Percentiles rank a stretch among this genome's conserved stretches.
Evolutionary conservation across 2,329 filamentous ascomycete genomes (phyloP).

Genomic region (Exophiala alcalophila): DNA sequence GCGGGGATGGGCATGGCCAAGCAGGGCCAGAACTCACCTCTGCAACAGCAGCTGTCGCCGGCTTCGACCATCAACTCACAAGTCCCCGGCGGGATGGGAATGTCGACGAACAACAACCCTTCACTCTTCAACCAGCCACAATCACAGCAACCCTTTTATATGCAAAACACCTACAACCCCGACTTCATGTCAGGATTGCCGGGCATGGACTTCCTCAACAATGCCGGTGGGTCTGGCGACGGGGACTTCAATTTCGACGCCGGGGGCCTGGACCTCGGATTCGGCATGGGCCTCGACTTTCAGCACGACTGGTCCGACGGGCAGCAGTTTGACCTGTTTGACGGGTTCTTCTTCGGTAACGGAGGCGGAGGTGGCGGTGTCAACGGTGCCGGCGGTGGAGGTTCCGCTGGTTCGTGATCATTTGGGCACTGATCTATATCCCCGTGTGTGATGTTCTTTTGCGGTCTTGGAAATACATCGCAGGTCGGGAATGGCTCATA

Average conservation of each 20-base stretch:
- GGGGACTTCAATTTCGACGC: constrained; percentile 33
- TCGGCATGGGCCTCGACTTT: constrained; percentile 39
- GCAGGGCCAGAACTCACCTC: constrained; percentile 10
- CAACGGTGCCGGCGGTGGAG: constrained; percentile 7
- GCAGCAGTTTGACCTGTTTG: constrained; percentile 49
- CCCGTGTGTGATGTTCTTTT: no score
- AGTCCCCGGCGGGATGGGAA: constrained; percentile 17
- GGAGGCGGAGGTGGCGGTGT: constrained; percentile 17
- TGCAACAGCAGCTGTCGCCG: constrained; percentile 15
- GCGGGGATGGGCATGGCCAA: constrained; percentile 1
- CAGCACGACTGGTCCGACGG: constrained; percentile 51
- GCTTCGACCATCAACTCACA: constrained; percentile 24
- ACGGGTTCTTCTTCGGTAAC: constrained; percentile 56
- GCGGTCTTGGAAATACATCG: no score
- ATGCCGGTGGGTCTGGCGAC: constrained; percentile 30
- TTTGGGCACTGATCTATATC: no score
- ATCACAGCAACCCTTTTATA: constrained; percentile 18
- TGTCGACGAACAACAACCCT: constrained; percentile 6
- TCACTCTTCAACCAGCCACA: constrained; percentile 14
- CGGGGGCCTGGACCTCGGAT: constrained; percentile 36
- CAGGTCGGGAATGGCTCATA: no score
- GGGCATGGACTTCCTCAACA: constrained; percentile 29
- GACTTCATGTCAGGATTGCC: constrained; percentile 31
- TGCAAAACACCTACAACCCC: constrained; percentile 29
- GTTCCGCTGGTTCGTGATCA: no score